Evolutionary conservation across 495 filamentous ascomycete genomes (phyloP).

Genomic region (Monascus purpureus): DNA sequence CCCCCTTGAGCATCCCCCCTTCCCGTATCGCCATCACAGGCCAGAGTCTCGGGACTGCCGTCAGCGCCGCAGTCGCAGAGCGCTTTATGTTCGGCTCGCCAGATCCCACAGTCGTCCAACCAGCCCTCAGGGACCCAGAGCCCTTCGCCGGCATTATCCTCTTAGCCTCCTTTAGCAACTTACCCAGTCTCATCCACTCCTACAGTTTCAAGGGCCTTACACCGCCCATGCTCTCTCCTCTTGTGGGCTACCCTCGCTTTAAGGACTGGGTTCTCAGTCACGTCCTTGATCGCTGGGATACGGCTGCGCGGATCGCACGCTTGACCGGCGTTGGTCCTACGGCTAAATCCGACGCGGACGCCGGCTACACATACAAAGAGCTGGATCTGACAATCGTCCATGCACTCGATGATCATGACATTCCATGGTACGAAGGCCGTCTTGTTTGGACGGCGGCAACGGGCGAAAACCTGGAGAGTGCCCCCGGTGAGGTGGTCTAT

Average conservation of each 20-base stretch:
- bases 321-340: slow-evolving; percentile 19
- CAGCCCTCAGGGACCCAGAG: slow-evolving; percentile 23
- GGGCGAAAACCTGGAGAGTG: slow-evolving; percentile 32
- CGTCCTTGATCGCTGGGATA: slow-evolving; percentile 45
- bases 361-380: slow-evolving; percentile 29
- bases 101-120: slow-evolving; percentile 18
- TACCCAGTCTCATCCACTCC: slow-evolving; percentile 55
- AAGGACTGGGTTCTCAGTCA: slow-evolving; percentile 29
- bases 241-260: slow-evolving; percentile 42
- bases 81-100: slow-evolving; percentile 41
- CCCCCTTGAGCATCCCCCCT: slow-evolving; percentile 39
- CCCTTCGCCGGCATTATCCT: slow-evolving; percentile 63
- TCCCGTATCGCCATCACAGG: slow-evolving; percentile 69
- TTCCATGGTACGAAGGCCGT: slow-evolving; percentile 44
- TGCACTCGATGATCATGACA: slow-evolving; percentile 61
- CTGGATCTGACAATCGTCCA: slow-evolving; percentile 63
- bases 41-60: slow-evolving; percentile 80
- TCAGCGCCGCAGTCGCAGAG: slow-evolving; percentile 57
- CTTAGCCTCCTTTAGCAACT: slow-evolving; percentile 61
- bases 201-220: slow-evolving; percentile 63
- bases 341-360: slow-evolving; percentile 7
- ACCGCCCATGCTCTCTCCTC: slow-evolving; percentile 68
- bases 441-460: slow-evolving; percentile 37
- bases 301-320: slow-evolving; percentile 32
- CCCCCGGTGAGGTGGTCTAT: slow-evolving; percentile 34